Base-by-base conservation (phyloP, 129 eudicot genomes). In the Centella asiatica region DNA sequence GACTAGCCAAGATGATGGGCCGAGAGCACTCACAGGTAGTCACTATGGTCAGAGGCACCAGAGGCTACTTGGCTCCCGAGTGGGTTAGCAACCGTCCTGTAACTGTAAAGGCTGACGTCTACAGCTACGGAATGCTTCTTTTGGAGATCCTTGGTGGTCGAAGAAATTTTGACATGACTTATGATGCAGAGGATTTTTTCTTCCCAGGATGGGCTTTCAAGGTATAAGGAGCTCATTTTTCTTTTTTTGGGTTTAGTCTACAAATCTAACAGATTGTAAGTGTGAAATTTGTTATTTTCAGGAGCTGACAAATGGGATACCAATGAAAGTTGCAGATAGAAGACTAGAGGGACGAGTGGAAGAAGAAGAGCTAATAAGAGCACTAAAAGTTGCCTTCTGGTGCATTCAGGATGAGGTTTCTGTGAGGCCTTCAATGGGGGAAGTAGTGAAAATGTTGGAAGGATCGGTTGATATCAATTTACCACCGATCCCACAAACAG, bases 141-240 rank as follows among this genome's bases (percentile, higher is more conserved):
- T 47, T 93, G 49, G 99, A 93, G 86, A 88, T 93, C 15, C 57
- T 88, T 48, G 95, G 99, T 29, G 99, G 99, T 4, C 74, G 99
- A 48, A 84, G 99, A 77, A 92, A 92, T 70, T 85, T 92, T 9
- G 99, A 92, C 72, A 92, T 92, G 95, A 72, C 66, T 50, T 92
- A 32, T 62, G 88, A 92, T 62, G 92, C 84, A 3, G 81, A 84
- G 39, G 80, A 82, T 27, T 92, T 92, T 84, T 92, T 92, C 39
- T 92, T 66, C 61, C 99, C 99, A 4, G 99, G 99, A 29, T 87
- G 99, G 99, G 99, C 99, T 26, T 92, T 76, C 74, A 87, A 92
- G 98, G 97, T 86, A 76, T 17, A 39, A n/a, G n/a, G n/a, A n/a
- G n/a, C n/a, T n/a, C n/a, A n/a, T n/a, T n/a, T n/a, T n/a, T n/a